Conservation (phyloP, 192 early-diverging fungal species). For the Coemansia asiatica region DNA sequence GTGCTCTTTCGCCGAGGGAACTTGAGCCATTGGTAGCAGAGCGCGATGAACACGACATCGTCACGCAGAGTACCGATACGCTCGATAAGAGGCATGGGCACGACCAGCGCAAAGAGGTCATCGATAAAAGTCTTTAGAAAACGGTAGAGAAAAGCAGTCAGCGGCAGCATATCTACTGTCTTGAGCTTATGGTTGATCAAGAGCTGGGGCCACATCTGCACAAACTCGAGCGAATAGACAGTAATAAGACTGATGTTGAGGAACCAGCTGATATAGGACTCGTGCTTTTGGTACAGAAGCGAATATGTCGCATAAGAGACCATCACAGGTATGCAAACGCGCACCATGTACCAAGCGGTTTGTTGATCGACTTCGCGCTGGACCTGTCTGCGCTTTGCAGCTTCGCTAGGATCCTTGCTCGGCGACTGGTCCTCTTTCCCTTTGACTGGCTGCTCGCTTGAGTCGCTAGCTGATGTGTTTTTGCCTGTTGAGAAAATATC, state of each 20-base stretch:
- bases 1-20: conserved; percentile 37
- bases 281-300: conserved; percentile 53
- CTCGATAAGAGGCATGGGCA: conserved; percentile 59
- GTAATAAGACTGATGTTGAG: conserved; percentile 54
- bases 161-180: conserved; percentile 60
- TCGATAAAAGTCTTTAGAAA: conserved; percentile 60
- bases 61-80: conserved; percentile 60
- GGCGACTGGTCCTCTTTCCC: too few species aligned
- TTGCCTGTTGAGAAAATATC: conserved; percentile 17
- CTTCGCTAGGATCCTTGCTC: background rate
- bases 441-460: background rate
- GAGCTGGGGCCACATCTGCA: conserved; percentile 62
- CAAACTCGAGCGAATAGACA: conserved; percentile 61
- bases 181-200: conserved; percentile 60
- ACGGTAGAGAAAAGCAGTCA: conserved; percentile 58
- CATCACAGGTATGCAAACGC: conserved; percentile 51
- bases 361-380: conserved; percentile 55
- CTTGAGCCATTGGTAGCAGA: conserved; percentile 58
- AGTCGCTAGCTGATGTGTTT: background rate
- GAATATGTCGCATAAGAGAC: conserved; percentile 54
- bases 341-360: conserved; percentile 53
- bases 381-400: conserved; percentile 18
- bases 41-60: conserved; percentile 58
- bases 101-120: conserved; percentile 62
- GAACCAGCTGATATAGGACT: conserved; percentile 56